A percentile compares a stretch with the other conserved stretches of the same genome.
These are phyloP conservation scores for Leccinum ochraceum DNA, from an alignment of 768 basidiomycete genomes.

Conservation along the genomic window DNA sequence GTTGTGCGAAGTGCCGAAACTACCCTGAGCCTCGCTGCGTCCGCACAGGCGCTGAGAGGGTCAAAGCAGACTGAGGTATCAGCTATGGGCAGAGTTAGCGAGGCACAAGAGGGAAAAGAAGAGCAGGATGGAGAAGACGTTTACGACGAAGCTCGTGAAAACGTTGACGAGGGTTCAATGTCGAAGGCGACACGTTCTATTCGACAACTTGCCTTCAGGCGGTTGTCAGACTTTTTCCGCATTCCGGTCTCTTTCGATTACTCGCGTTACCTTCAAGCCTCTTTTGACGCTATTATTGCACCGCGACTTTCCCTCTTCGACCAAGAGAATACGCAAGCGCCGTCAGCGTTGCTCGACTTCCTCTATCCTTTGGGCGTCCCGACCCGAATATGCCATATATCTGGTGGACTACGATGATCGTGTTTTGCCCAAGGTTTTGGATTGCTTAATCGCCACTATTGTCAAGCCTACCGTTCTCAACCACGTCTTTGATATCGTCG, in stretches of 20 bases:
- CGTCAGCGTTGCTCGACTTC: background rate
- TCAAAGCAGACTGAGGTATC: slow-evolving; percentile 25
- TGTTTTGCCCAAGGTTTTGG: slow-evolving; percentile 76
- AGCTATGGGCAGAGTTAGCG: slow-evolving; percentile 18
- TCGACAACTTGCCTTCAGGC: slow-evolving; percentile 82
- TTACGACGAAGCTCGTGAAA: slow-evolving; percentile 37
- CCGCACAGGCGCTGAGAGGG: slow-evolving; percentile 60
- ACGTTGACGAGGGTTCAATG: slow-evolving; percentile 29
- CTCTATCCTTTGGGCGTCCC: slow-evolving; percentile 63
- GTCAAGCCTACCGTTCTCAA: slow-evolving; percentile 77
- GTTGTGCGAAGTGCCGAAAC: slow-evolving; percentile 79
- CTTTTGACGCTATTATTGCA: slow-evolving; percentile 73
- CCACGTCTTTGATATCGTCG: slow-evolving; percentile 79
- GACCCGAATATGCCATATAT: slow-evolving; percentile 55
- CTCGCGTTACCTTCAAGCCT: slow-evolving; percentile 60
- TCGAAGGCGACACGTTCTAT: slow-evolving; percentile 56
- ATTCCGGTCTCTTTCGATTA: slow-evolving; percentile 75
- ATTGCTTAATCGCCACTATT: slow-evolving; percentile 76
- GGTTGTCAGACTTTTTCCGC: slow-evolving; percentile 87
- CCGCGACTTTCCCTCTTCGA: slow-evolving; percentile 64
- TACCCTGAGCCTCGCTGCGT: slow-evolving; percentile 62
- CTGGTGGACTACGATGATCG: slow-evolving; percentile 69
- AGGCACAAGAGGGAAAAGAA: slow-evolving; percentile 35
- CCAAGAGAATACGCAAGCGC: background rate
- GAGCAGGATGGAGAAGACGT: slow-evolving; percentile 48